Base-by-base conservation (phyloP, 1,139 yeast genomes). In the Debaryomyces singareniensis region DNA sequence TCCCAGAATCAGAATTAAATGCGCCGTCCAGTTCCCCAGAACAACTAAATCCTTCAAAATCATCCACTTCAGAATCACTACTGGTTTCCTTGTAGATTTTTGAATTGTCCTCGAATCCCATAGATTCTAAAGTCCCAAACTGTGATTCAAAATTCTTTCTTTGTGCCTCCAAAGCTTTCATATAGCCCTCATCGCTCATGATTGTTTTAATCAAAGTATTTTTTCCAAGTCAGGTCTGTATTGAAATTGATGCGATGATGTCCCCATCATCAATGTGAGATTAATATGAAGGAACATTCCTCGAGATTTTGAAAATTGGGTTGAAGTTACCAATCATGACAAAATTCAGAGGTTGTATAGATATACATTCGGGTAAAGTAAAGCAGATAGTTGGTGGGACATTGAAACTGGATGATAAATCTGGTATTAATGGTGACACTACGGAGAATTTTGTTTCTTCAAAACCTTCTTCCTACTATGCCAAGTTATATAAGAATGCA, bases 301-400 rank as follows among this genome's bases (percentile, higher is more conserved):
- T 10, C 13, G 7, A 13, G 15, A 13, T 3, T n/a, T 13, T 13
- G 10, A n/a, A 13, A 29, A 25, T n/a, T n/a, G n/a, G n/a, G n/a
- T n/a, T n/a, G n/a, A n/a, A n/a, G n/a, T n/a, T n/a, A n/a, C n/a
- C n/a, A n/a, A n/a, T n/a, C 13, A 89, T 89, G 96, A 89, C 97
- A 1, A 69, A 70, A 35, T 93, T 85, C 58, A 75, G 91, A 49
- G 98, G 97, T 1, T 91, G 98, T 47, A 91, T 91, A 25, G 98
- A 91, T 53, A 78, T 91, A 38, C 98, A 91, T 53, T 73, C 82
- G 4, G 98, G 98, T 2, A 81, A 84, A 42, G 98, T 91, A 39
- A 93, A 91, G 51, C 98, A 91, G 54, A 91, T 91, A 31, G 97
- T 93, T 0, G 98, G 98, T 3, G 95, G 96, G 0, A 83, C 96